phyloP scores from a whole-genome alignment of 2,329 filamentous ascomycete species.

The Alternaria novae-zelandiae region DNA sequence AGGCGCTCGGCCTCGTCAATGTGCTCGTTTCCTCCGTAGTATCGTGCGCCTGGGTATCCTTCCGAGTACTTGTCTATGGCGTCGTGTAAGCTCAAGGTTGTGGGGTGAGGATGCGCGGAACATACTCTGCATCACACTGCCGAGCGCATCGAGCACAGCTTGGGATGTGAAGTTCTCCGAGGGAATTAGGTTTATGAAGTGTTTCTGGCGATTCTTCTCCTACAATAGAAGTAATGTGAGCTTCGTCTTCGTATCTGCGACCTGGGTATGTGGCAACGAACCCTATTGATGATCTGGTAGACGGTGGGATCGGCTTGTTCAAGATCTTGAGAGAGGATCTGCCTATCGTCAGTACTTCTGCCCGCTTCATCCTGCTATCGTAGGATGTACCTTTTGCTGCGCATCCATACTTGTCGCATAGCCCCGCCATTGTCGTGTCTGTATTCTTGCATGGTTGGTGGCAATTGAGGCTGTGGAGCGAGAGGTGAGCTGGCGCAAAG shows the following conservation, averaged over 20 bases:
- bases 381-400: slow-evolving; percentile 55
- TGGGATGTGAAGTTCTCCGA: slow-evolving; percentile 99
- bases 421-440: slow-evolving; percentile 47
- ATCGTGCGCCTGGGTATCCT: slow-evolving; percentile 95
- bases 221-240: slow-evolving; percentile 49
- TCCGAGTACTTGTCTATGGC: slow-evolving; percentile 93
- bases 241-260: slow-evolving; percentile 13
- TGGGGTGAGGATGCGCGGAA: slow-evolving; percentile 66
- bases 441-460: slow-evolving; percentile 40
- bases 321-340: slow-evolving; percentile 82
- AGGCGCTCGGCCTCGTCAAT: slow-evolving; percentile 95
- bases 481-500: slow-evolving; percentile 44
- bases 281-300: slow-evolving; percentile 89
- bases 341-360: slow-evolving; percentile 16
- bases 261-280: slow-evolving; percentile 49
- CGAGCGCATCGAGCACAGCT: slow-evolving; percentile 96
- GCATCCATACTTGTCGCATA: slow-evolving; percentile 53
- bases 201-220: slow-evolving; percentile 96
- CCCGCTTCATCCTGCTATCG: neutral
- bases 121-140: slow-evolving; percentile 59
- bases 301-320: slow-evolving; percentile 86
- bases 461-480: slow-evolving; percentile 35
- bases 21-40: slow-evolving; percentile 99
- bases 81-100: slow-evolving; percentile 30
- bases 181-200: slow-evolving; percentile 99